phyloP scores from a whole-genome alignment of 202 grass and related monocot species.

The Panicum virgatum region DNA sequence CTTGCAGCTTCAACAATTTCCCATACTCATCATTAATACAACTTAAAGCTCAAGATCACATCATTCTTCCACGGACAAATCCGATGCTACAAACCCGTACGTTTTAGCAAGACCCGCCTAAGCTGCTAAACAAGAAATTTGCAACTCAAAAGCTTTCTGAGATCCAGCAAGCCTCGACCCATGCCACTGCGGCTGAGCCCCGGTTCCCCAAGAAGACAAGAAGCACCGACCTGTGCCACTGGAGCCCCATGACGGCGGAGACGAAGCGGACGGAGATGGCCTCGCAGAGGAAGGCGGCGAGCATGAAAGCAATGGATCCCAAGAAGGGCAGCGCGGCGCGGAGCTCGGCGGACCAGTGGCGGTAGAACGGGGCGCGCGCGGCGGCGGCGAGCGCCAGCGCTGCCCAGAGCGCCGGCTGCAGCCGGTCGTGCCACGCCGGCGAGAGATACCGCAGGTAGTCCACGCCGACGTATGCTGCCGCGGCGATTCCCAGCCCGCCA shows the following conservation, averaged over 20 bases:
- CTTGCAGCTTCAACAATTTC: neutral
- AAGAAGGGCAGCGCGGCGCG: conserved; percentile 73
- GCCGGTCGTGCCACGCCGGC: conserved; percentile 67
- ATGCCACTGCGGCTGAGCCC: neutral
- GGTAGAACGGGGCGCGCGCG: conserved; percentile 57
- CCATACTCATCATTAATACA: neutral
- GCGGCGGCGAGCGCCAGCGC: conserved; percentile 57
- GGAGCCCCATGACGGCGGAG: conserved; percentile 72
- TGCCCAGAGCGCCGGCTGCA: conserved; percentile 81
- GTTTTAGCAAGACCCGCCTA: neutral
- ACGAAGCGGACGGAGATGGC: conserved; percentile 82
- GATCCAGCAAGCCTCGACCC: conserved; percentile 29
- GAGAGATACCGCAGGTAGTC: conserved; percentile 80
- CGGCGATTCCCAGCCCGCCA: conserved; percentile 53
- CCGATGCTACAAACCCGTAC: neutral
- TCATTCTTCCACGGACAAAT: neutral
- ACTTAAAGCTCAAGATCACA: neutral
- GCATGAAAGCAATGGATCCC: conserved; percentile 67
- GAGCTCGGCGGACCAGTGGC: conserved; percentile 78
- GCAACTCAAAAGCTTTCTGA: conserved; percentile 6
- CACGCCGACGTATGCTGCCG: conserved; percentile 69
- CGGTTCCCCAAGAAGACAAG: neutral
- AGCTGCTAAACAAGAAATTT: conserved; percentile 4
- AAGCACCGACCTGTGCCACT: conserved; percentile 69
- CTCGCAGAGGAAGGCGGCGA: conserved; percentile 70